phyloP scores from a whole-genome alignment of 352 stramenopile genomes.

The Aphanomyces astaci region DNA sequence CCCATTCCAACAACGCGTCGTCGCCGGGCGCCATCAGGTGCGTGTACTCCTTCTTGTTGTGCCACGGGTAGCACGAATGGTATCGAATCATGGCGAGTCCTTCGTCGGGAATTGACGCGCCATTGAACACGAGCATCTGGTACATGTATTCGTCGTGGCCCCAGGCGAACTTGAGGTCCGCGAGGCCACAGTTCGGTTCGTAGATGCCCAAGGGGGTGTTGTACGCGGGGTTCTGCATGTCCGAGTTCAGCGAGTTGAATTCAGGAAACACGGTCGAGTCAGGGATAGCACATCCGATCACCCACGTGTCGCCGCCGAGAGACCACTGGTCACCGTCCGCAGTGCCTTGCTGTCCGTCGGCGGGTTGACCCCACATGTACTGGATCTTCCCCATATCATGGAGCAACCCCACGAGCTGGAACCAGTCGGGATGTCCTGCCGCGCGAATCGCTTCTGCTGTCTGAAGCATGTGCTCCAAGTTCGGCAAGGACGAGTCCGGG shows the following conservation, averaged over 20 bases:
- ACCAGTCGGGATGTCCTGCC: constrained; percentile 86
- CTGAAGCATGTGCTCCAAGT: constrained; percentile 91
- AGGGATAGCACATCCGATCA: constrained; percentile 85
- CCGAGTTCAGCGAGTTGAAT: constrained; percentile 85
- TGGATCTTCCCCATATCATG: constrained; percentile 95
- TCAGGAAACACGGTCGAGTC: constrained; percentile 85
- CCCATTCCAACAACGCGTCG: constrained; percentile 81
- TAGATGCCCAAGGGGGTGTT: constrained; percentile 87
- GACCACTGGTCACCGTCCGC: constrained; percentile 86
- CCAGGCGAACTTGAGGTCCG: constrained; percentile 86
- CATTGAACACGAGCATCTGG: constrained; percentile 88
- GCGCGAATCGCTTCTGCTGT: constrained; percentile 88
- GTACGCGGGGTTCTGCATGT: constrained; percentile 79
- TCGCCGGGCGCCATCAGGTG: constrained; percentile 85
- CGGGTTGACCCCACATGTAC: constrained; percentile 82
- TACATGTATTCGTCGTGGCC: constrained; percentile 94
- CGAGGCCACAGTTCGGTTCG: constrained; percentile 78
- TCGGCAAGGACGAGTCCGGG: constrained; percentile 85
- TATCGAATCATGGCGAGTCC: constrained; percentile 91
- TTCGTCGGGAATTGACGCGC: constrained; percentile 77
- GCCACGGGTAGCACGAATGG: constrained; percentile 91
- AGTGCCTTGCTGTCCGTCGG: constrained; percentile 84
- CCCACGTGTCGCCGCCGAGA: constrained; percentile 90
- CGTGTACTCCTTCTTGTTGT: constrained; percentile 88
- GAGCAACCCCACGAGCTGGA: constrained; percentile 86